Percentiles rank a stretch among this genome's conserved stretches.
These are phyloP conservation scores for Wakefieldia striispora DNA, from an alignment of 768 basidiomycete genomes.

Conservation along the genomic window DNA sequence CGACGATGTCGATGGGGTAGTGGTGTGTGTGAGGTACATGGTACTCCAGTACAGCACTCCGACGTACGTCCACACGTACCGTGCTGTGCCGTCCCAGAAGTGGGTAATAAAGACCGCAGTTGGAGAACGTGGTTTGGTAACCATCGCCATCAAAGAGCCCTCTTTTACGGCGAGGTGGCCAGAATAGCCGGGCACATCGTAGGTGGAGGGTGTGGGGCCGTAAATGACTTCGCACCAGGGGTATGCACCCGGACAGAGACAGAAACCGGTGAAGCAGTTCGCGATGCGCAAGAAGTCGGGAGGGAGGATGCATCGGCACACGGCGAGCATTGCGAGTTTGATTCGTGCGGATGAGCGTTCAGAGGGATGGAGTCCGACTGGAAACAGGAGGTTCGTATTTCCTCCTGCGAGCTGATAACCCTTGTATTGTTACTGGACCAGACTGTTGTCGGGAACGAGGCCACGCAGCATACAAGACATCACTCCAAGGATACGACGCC, in stretches of 20 bases:
- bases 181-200: conserved; percentile 87
- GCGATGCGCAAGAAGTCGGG: conserved; percentile 17
- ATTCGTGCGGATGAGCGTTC: conserved; percentile 73
- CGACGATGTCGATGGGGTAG: conserved; percentile 97
- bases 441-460: not conserved
- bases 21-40: conserved; percentile 98
- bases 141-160: conserved; percentile 75
- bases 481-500: not conserved
- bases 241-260: no score
- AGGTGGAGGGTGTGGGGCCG: conserved; percentile 92
- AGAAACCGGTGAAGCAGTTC: conserved; percentile 1
- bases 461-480: not conserved
- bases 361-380: conserved; percentile 80
- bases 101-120: conserved; percentile 90
- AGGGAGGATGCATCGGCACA: conserved; percentile 63
- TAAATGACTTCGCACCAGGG: conserved; percentile 99
- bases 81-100: conserved; percentile 79
- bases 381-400: conserved; percentile 50
- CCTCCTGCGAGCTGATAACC: conserved; percentile 36
- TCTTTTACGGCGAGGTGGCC: conserved; percentile 88
- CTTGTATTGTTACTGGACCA: no score
- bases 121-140: conserved; percentile 80
- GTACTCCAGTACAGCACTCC: conserved; percentile 94
- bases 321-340: conserved; percentile 80
- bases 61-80: conserved; percentile 79